phyloP scores from a whole-genome alignment of 257 asterid species.

The Fraxinus americana region DNA sequence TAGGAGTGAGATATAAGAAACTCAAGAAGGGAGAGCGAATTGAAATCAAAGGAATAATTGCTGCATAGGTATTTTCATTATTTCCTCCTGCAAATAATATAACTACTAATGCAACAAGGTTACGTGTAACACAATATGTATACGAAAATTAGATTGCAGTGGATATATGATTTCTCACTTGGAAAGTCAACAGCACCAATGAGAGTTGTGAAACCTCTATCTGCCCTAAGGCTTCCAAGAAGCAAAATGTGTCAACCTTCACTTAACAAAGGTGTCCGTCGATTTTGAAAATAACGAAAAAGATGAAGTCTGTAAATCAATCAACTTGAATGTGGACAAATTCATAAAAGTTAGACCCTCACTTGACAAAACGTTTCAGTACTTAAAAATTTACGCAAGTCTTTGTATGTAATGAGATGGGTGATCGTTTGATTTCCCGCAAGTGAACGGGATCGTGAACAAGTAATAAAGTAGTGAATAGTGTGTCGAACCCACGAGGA shows the following conservation, averaged over 20 bases:
- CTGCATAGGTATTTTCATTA: constrained; percentile 53
- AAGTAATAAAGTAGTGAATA: too few species aligned
- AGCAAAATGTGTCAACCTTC: constrained; percentile 61
- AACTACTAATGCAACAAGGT: neutral
- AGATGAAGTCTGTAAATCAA: constrained; percentile 16
- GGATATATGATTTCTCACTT: constrained; percentile 64
- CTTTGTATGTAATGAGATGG: too few species aligned
- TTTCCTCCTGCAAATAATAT: neutral
- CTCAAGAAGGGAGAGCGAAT: constrained; percentile 41
- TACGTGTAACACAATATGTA: too few species aligned
- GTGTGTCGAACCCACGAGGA: too few species aligned
- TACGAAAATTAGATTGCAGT: neutral
- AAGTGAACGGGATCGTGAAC: too few species aligned
- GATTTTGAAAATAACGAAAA: too few species aligned
- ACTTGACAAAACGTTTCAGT: too few species aligned
- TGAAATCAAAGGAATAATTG: constrained; percentile 58
- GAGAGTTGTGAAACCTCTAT: constrained; percentile 76
- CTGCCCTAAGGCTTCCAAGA: constrained; percentile 58
- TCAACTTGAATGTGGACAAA: too few species aligned
- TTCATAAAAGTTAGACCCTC: too few species aligned
- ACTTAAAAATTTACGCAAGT: too few species aligned
- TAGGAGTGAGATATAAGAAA: constrained; percentile 34
- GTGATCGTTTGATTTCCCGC: too few species aligned
- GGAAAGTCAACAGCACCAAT: constrained; percentile 71
- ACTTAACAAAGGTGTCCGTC: constrained; percentile 63